phyloP scores from a whole-genome alignment of 169 alveolate species.

The Eimeria necatrix region DNA sequence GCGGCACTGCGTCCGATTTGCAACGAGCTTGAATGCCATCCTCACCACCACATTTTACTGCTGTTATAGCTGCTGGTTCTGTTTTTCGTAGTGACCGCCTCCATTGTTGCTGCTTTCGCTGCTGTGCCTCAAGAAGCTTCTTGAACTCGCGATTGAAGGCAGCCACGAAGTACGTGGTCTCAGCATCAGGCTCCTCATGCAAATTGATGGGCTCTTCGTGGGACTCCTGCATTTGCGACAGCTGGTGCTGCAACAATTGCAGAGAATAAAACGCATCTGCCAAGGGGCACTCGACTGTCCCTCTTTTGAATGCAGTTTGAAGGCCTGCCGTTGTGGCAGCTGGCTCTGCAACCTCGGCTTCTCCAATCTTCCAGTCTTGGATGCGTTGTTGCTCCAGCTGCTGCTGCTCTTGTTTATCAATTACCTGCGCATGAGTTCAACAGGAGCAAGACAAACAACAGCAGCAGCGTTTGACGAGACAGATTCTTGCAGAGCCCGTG shows the following conservation, averaged over 20 bases:
- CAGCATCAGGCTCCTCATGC: not conserved
- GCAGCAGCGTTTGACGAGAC: not conserved
- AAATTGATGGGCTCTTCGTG: not conserved
- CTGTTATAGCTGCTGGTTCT: constrained; percentile 24
- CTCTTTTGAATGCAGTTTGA: constrained; percentile 3
- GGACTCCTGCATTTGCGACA: constrained; percentile 5
- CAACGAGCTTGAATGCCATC: not conserved
- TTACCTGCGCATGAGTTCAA: constrained; percentile 29
- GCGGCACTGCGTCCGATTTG: not conserved
- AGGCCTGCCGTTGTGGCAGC: not conserved
- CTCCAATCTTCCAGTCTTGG: constrained; percentile 44
- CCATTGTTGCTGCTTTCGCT: not conserved
- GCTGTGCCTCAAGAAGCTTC: constrained; percentile 21
- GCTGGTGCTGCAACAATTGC: constrained; percentile 43
- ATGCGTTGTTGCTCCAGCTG: constrained; percentile 62
- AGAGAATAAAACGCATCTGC: constrained; percentile 51
- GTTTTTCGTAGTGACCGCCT: not conserved
- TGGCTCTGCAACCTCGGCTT: not conserved
- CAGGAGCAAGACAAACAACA: constrained; percentile 12
- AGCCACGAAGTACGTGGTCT: not conserved
- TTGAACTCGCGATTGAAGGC: constrained; percentile 16
- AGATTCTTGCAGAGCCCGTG: not conserved
- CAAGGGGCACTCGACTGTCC: constrained; percentile 35
- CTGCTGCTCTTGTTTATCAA: constrained; percentile 59
- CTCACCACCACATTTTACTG: not conserved